Evolutionary conservation across 2,329 filamentous ascomycete genomes (phyloP), one percentile per base, ranked within the genome.

Genomic region (Alternaria sp.): DNA sequence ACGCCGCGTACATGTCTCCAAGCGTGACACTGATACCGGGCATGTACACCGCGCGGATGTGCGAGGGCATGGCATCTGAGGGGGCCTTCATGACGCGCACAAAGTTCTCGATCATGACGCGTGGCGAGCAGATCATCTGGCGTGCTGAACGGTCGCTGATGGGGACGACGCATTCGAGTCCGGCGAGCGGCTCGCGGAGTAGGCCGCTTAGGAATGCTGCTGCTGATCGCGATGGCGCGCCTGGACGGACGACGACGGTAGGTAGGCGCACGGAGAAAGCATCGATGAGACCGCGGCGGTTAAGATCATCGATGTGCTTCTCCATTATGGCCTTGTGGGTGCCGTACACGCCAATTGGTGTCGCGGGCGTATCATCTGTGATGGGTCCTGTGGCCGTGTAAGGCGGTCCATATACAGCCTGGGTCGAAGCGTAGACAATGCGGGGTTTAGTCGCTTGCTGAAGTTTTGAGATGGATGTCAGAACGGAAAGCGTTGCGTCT

Each of bases 161-260:
- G 81, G 72, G 52, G 79, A 83, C 68, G 82, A 83, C 62, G 80
- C 60, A 21, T 83, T 80, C 47, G 12, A 50, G 47, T 1, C 47
- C 47, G 47, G 47, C 47, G 74, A 89, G 80, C 1, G 87, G 87
- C 78, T 89, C 87, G 28, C 87, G 83, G 62, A 89, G 86, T 79
- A 89, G 88, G 15, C 87, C 87, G 2, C 83, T 87, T n/a, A 88
- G 77, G 69, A 89, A 89, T 0, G 85, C 86, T 5, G 85, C 86
- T 19, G 87, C 87, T 0, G 87, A 87, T 2, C 82, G 83, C 4
- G 86, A 85, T 0, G 87, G 87, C 12, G 79, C 81, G 1, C 87
- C 87, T 0, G 87, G 86, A 0, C 87, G 83, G 15, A 89, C 86
- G 1, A 84, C 83, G 46, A 89, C 84, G 1, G 86, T 88, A 0